These are phyloP conservation scores for Cutaneotrichosporon dermatis DNA, from an alignment of 1,284 basidiomycete species.

Conservation along the genomic window DNA sequence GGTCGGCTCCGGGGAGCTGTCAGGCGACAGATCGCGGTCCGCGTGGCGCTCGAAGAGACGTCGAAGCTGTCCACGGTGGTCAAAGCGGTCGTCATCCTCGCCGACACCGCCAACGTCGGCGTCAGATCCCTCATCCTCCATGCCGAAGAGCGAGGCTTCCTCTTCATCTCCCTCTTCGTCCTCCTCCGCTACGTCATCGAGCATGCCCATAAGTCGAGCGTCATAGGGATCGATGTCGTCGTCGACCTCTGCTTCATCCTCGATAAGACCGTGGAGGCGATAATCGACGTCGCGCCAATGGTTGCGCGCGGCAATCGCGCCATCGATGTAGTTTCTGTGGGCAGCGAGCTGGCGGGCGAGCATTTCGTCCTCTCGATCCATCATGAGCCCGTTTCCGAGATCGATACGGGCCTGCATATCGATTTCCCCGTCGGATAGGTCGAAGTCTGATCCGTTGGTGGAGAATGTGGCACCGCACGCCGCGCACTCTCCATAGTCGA, in stretches of 20 bases:
- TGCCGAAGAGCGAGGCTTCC: background rate
- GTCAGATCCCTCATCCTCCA: conserved; percentile 1
- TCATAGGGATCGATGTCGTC: background rate
- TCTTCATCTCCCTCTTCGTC: background rate
- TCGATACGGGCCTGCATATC: background rate
- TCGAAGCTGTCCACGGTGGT: too few species aligned
- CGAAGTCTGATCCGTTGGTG: conserved; percentile 16
- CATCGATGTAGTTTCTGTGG: too few species aligned
- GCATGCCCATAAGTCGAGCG: background rate
- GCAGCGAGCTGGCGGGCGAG: background rate
- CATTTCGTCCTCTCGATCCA: background rate
- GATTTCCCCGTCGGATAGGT: background rate
- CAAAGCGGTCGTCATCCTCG: too few species aligned
- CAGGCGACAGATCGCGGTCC: too few species aligned
- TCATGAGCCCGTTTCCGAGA: background rate
- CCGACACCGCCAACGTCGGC: too few species aligned
- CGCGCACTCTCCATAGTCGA: conserved; percentile 29
- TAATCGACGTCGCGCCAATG: background rate
- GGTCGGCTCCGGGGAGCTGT: too few species aligned
- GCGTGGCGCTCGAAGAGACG: too few species aligned
- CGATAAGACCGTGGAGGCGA: background rate
- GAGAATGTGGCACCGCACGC: conserved; percentile 34
- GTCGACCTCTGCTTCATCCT: conserved; percentile 4
- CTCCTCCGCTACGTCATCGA: conserved; percentile 9
- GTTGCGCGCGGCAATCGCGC: too few species aligned